Evolutionary conservation across 2,329 filamentous ascomycete species (phyloP).

Genomic region (Aureobasidium sp.): DNA sequence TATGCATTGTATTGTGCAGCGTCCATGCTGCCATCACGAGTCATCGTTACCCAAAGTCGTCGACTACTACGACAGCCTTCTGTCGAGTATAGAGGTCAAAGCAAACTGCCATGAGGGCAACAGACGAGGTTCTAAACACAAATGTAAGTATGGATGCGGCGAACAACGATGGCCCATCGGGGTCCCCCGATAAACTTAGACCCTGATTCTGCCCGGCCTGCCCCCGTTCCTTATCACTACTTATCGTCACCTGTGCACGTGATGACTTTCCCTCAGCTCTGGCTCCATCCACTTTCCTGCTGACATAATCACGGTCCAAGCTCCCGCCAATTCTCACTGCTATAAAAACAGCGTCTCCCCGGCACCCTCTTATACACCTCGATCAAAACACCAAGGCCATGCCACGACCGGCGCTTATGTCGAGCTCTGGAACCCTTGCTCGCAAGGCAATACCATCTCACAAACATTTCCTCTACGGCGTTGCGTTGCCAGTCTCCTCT

Average conservation of each 20-base stretch:
- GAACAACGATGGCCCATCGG: background rate
- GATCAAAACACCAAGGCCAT: constrained; percentile 55
- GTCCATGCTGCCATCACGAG: constrained; percentile 18
- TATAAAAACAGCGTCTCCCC: background rate
- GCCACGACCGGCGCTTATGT: constrained; percentile 59
- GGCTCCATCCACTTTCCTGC: background rate
- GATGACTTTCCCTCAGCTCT: too few relatives aligned
- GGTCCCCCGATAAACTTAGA: background rate
- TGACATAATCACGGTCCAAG: constrained; percentile 1
- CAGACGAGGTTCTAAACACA: background rate
- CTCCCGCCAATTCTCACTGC: background rate
- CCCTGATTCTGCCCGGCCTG: background rate
- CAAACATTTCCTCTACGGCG: constrained; percentile 41
- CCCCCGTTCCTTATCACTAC: background rate
- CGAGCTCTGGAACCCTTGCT: constrained; percentile 21
- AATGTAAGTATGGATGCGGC: too few relatives aligned
- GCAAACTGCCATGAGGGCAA: constrained; percentile 5
- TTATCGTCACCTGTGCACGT: background rate
- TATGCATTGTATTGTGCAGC: constrained; percentile 30
- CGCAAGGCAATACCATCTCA: constrained; percentile 14
- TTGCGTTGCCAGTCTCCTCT: constrained; percentile 57
- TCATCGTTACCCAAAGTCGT: constrained; percentile 22
- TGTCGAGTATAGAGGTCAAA: background rate
- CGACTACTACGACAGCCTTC: background rate
- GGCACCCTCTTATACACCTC: constrained; percentile 28